Evolutionary conservation across 768 basidiomycete species (phyloP), one percentile per base, ranked within the genome.

Genomic region (Hygrocybe punicea): DNA sequence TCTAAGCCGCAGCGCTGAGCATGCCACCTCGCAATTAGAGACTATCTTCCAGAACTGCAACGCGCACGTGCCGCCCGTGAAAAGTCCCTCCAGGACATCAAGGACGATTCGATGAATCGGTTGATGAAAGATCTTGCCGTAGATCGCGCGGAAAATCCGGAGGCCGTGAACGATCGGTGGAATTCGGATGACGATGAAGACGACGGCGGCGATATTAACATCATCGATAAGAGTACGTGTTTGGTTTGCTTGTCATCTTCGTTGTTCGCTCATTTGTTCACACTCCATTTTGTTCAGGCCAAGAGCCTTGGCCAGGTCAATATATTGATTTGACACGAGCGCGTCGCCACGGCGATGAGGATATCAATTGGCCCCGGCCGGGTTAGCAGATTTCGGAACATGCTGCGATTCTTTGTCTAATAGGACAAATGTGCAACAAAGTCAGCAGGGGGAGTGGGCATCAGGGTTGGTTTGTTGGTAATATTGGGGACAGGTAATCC

Each of bases 41-140:
- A 94, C 54, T 99, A 98, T 69, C 80, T 93, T 34, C 94, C 95
- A 0, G 95, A 98, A 67, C 80, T 98, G 5, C 81, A 86, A 44
- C 82, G 85, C 34, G 84, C 93, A 16, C 82, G 82, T 14, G 79
- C 78, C 7, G 75, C 78, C 3, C 81, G 86, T 25, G 86, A 90
- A 54, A 78, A 84, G 62, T 78, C 83, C 0, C 76, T 91, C 8
- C 78, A 82, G 52, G 82, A 80, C 39, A 76, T 77, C 44, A 92
- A 93, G 67, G 78, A 84, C 23, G 92, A 93, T 55, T 91, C 88
- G 0, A 77, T 95, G 75, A 81, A 78, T 62, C 78, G 87, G 45
- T 70, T 93, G 58, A 85, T 95, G 85, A 78, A 81, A 55, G 93
- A 95, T 69, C 81, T 95, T 34, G 77, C 78, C 6, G 79, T 95